Conservation (phyloP, 352 stramenopile species). For the Pythium chondricola region DNA sequence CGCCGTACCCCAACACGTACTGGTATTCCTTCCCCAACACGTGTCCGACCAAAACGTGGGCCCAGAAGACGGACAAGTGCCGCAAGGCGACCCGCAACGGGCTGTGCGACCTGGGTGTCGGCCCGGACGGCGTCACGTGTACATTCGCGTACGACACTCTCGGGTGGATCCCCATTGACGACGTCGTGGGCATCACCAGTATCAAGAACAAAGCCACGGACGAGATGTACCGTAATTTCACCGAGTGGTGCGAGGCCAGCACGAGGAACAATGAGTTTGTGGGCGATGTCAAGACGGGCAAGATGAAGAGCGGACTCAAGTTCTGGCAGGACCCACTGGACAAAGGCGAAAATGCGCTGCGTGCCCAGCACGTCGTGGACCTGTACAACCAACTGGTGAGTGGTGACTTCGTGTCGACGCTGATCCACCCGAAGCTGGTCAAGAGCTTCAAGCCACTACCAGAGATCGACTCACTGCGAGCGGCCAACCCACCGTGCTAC, state of each 20-base stretch:
- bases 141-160: conserved; percentile 80
- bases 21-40: conserved; percentile 46
- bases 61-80: conserved; percentile 29
- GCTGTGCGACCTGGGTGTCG: conserved; percentile 46
- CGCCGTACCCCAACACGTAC: conserved; percentile 31
- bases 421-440: conserved; percentile 32
- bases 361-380: conserved; percentile 24
- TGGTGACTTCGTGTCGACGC: conserved; percentile 22
- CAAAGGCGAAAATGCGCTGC: conserved; percentile 18
- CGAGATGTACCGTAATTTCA: conserved; percentile 53
- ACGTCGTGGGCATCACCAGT: conserved; percentile 70
- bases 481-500: conserved; percentile 30
- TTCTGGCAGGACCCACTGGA: conserved; percentile 41
- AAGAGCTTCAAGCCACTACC: conserved; percentile 23
- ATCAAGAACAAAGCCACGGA: conserved; percentile 47
- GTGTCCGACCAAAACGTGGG: conserved; percentile 42
- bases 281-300: conserved; percentile 25
- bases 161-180: conserved; percentile 70
- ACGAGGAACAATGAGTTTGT: conserved; percentile 65
- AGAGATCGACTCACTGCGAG: conserved; percentile 8
- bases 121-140: conserved; percentile 67
- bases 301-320: conserved; percentile 21
- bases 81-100: conserved; percentile 43
- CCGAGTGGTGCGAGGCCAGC: conserved; percentile 58
- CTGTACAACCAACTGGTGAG: conserved; percentile 27